Percentiles rank a stretch among this genome's conserved stretches.
These are phyloP conservation scores for Anethum foeniculum DNA, from an alignment of 140 eudicot genomes.

Conservation along the genomic window DNA sequence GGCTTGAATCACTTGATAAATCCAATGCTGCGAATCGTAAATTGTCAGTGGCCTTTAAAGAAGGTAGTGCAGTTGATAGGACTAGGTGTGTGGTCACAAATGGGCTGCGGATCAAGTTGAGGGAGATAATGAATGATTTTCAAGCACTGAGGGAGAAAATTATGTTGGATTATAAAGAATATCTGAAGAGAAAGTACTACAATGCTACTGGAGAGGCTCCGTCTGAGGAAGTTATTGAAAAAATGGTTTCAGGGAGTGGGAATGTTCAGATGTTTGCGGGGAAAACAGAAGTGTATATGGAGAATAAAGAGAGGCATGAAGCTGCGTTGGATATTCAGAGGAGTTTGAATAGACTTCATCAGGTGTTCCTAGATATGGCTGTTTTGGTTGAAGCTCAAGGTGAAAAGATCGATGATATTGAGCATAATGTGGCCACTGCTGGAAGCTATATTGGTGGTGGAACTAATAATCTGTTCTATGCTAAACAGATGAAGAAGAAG, in stretches of 20 bases:
- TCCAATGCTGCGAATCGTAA: conserved; percentile 30
- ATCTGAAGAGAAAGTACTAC: conserved; percentile 52
- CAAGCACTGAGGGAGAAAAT: conserved; percentile 54
- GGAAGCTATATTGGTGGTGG: conserved; percentile 41
- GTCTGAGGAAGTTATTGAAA: conserved; percentile 51
- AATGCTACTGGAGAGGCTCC: conserved; percentile 53
- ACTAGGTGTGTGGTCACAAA: conserved; percentile 35
- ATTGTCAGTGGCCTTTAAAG: conserved; percentile 17
- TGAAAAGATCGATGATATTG: conserved; percentile 39
- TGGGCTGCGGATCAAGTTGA: conserved; percentile 35
- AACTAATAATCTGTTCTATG: conserved; percentile 38
- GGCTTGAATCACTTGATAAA: conserved; percentile 40
- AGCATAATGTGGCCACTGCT: conserved; percentile 36
- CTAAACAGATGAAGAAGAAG: conserved; percentile 47
- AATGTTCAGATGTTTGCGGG: conserved; percentile 41
- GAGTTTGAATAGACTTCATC: conserved; percentile 49
- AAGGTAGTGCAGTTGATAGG: conserved; percentile 45
- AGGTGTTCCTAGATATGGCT: conserved; percentile 60
- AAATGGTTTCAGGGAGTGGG: conserved; percentile 47
- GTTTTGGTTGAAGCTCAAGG: conserved; percentile 55
- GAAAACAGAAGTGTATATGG: conserved; percentile 36
- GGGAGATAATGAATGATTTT: conserved; percentile 53
- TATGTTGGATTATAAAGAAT: conserved; percentile 51
- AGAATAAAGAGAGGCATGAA: conserved; percentile 59
- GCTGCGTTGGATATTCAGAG: conserved; percentile 38